Conservation (phyloP, 2,329 filamentous ascomycete genomes). For the Verticillium dahliae region DNA sequence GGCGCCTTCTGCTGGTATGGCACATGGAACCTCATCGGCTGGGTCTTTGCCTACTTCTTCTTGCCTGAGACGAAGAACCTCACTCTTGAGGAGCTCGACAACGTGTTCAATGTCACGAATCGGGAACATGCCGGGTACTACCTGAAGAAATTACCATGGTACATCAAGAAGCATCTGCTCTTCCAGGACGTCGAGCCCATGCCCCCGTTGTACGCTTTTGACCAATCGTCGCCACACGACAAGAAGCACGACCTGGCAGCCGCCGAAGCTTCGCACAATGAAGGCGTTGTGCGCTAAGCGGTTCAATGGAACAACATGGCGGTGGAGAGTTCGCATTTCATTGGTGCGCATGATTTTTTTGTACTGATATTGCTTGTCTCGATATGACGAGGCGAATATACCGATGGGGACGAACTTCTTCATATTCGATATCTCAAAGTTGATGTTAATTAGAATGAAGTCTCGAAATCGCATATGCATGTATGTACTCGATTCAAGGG, state of each 20-base stretch:
- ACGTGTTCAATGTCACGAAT: constrained; percentile 24
- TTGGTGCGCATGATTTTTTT: background rate
- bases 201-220: constrained; percentile 22
- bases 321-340: background rate
- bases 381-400: background rate
- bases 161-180: constrained; percentile 20
- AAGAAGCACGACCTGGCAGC: background rate
- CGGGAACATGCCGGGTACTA: constrained; percentile 23
- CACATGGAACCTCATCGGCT: constrained; percentile 26
- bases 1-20: constrained; percentile 33
- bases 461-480: too few species aligned
- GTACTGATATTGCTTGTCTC: background rate
- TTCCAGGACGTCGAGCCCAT: constrained; percentile 21
- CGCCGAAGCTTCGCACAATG: background rate
- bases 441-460: background rate
- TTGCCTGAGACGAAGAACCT: constrained; percentile 27
- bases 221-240: constrained; percentile 4
- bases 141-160: constrained; percentile 22
- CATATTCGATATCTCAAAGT: background rate
- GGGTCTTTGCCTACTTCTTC: constrained; percentile 24
- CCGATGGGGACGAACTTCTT: background rate
- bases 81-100: constrained; percentile 26
- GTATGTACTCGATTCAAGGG: too few species aligned
- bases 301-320: background rate
- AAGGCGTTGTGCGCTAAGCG: background rate